A percentile compares a stretch with the other conserved stretches of the same genome.
phyloP scores from a whole-genome alignment of 192 early-diverging fungal species.

The Backusella westeae region DNA sequence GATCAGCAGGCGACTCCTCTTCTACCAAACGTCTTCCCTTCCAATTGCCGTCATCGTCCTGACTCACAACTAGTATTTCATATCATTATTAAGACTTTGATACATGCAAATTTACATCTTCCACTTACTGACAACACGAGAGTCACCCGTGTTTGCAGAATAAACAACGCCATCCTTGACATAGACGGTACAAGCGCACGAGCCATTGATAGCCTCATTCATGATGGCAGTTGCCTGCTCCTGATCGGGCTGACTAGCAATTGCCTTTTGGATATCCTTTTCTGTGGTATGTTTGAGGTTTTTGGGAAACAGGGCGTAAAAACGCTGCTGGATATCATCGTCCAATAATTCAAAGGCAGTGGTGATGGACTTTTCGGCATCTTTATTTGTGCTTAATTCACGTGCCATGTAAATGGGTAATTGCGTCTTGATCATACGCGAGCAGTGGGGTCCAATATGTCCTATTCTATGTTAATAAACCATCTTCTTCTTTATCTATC shows the following conservation, averaged over 20 bases:
- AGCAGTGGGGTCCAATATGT: conserved; percentile 51
- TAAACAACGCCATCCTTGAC: conserved; percentile 49
- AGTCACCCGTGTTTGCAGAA: conserved; percentile 54
- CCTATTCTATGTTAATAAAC: conserved; percentile 9
- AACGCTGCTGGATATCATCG: conserved; percentile 39
- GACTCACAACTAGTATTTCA: conserved; percentile 54
- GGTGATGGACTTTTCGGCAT: conserved; percentile 36
- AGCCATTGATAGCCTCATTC: conserved; percentile 46
- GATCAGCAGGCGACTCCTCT: conserved; percentile 43
- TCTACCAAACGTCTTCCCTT: conserved; percentile 57
- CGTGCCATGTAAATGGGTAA: conserved; percentile 44
- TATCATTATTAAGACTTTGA: too few species aligned
- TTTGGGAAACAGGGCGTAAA: conserved; percentile 38
- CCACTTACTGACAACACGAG: conserved; percentile 47
- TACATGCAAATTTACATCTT: not conserved
- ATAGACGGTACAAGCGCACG: conserved; percentile 55
- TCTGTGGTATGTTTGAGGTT: conserved; percentile 38
- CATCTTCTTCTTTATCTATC: not conserved
- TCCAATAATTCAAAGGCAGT: conserved; percentile 51
- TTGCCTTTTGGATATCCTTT: conserved; percentile 13
- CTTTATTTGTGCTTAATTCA: conserved; percentile 34
- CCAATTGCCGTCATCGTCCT: conserved; percentile 64
- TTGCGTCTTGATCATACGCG: conserved; percentile 42
- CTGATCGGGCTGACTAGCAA: conserved; percentile 22
- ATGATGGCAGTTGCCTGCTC: conserved; percentile 27